A percentile compares a stretch with the other conserved stretches of the same genome.
phyloP scores from a whole-genome alignment of 805 yeast genomes.

The Myxozyma lipomycoides region DNA sequence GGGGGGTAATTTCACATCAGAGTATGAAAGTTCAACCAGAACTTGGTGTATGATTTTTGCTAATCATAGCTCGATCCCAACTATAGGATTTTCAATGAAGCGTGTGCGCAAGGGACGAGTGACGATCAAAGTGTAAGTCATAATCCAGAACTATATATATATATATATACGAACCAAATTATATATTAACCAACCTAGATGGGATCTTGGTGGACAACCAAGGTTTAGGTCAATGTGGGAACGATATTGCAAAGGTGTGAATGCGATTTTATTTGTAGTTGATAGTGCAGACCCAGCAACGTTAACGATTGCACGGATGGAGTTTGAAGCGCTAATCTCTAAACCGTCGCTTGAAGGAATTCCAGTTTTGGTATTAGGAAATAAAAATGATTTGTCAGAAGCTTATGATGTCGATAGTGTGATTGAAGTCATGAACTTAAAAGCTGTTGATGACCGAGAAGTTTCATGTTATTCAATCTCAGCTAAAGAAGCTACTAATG shows the following conservation, averaged over 20 bases:
- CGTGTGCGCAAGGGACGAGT: slow-evolving; percentile 37
- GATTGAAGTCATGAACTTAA: slow-evolving; percentile 35
- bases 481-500: slow-evolving; percentile 37
- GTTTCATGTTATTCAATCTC: slow-evolving; percentile 39
- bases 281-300: slow-evolving; percentile 38
- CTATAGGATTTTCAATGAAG: slow-evolving; percentile 41
- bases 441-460: slow-evolving; percentile 35
- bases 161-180: too few species aligned
- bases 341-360: slow-evolving; percentile 35
- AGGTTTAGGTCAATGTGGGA: slow-evolving; percentile 42
- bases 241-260: slow-evolving; percentile 39
- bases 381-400: slow-evolving; percentile 38
- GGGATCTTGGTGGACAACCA: slow-evolving; percentile 43
- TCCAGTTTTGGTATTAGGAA: slow-evolving; percentile 39
- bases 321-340: slow-evolving; percentile 35
- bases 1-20: slow-evolving; percentile 37
- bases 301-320: slow-evolving; percentile 35
- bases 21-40: slow-evolving; percentile 30
- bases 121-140: slow-evolving; percentile 37
- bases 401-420: slow-evolving; percentile 36
- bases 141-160: neutral
- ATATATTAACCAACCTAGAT: slow-evolving; percentile 28
- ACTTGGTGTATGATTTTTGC: neutral
- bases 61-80: slow-evolving; percentile 37
- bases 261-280: slow-evolving; percentile 39